phyloP scores from a whole-genome alignment of 2,329 filamentous ascomycete species.

The Alternaria triticina region DNA sequence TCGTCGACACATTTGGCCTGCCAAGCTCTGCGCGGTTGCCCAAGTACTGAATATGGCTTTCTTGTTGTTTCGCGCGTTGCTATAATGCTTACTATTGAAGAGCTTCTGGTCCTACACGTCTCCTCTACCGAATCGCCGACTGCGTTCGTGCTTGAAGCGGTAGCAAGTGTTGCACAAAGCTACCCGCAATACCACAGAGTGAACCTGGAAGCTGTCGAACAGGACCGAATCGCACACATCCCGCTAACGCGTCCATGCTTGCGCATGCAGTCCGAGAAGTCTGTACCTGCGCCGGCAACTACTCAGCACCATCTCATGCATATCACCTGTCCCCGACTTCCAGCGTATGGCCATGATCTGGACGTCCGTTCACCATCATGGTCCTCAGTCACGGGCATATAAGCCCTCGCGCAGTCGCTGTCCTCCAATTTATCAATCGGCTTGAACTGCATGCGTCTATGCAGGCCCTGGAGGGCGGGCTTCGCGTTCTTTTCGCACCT shows the following conservation, averaged over 20 bases:
- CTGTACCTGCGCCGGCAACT: constrained; percentile 12
- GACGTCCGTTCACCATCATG: constrained; percentile 22
- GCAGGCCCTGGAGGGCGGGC: not conserved
- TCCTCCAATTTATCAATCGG: not conserved
- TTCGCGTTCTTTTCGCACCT: not conserved
- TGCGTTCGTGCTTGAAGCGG: not conserved
- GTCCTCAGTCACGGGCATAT: constrained; percentile 23
- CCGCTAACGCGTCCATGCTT: not conserved
- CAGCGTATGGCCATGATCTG: not conserved
- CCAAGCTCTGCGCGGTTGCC: not conserved
- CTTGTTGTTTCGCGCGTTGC: not conserved
- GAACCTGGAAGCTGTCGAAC: not conserved
- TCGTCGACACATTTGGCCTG: not conserved
- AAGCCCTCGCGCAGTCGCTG: constrained; percentile 6
- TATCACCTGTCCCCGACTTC: not conserved
- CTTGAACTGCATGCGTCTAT: not conserved
- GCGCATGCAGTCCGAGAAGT: not conserved
- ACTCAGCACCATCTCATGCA: not conserved
- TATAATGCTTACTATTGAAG: not conserved
- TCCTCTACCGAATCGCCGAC: not conserved
- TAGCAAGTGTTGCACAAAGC: not conserved
- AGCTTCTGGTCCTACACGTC: not conserved
- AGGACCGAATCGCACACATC: not conserved
- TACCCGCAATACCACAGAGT: not conserved
- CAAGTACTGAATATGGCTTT: not conserved